Evolutionary conservation across 2,329 filamentous ascomycete genomes (phyloP).

Genomic region (Fusarium lateritium): DNA sequence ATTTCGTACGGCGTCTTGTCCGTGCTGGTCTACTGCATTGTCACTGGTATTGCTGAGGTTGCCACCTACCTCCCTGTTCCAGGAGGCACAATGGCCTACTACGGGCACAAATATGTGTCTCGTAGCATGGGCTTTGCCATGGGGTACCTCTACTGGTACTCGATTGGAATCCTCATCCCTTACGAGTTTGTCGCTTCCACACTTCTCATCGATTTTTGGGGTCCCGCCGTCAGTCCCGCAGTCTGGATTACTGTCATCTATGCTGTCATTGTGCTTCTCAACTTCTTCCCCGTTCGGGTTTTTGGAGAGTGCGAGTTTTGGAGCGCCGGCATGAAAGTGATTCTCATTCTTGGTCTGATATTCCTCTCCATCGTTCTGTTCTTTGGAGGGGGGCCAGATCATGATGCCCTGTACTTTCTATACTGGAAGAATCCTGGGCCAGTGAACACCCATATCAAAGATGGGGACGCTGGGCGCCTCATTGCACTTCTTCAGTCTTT

Average conservation of each 20-base stretch:
- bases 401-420: constrained; percentile 4
- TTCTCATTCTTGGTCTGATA: background rate
- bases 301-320: constrained; percentile 1
- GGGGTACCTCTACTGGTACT: constrained; percentile 62
- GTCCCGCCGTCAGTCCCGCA: background rate
- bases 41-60: constrained; percentile 43
- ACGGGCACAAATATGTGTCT: constrained; percentile 48
- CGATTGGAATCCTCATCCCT: constrained; percentile 1
- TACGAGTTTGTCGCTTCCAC: constrained; percentile 1
- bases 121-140: constrained; percentile 55
- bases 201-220: constrained; percentile 4
- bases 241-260: constrained; percentile 2
- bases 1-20: background rate
- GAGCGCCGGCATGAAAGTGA: background rate
- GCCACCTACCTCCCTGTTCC: constrained; percentile 47
- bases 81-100: constrained; percentile 44
- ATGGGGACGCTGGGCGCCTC: constrained; percentile 3
- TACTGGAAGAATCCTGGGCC: constrained; percentile 1
- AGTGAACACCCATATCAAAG: background rate
- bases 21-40: background rate
- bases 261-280: background rate
- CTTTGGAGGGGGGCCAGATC: background rate
- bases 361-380: background rate
- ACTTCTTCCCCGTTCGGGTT: background rate
- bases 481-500: constrained; percentile 63